A percentile compares a stretch with the other conserved stretches of the same genome.
phyloP scores from a whole-genome alignment of 805 yeast genomes.

The Lachancea sp. region DNA sequence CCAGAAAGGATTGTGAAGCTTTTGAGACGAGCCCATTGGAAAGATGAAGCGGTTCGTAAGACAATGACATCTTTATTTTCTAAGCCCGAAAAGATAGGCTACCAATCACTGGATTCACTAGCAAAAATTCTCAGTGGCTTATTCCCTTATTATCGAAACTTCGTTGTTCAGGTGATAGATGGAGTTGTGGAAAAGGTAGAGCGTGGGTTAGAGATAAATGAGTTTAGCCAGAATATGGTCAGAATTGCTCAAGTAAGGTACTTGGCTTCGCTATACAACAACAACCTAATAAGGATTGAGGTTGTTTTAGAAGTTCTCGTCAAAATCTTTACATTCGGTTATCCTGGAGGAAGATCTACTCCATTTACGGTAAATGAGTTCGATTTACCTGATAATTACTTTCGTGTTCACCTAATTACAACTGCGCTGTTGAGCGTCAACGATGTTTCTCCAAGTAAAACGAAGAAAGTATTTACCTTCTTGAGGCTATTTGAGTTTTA shows the following conservation, averaged over 20 bases:
- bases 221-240: constrained; percentile 50
- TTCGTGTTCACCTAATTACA: constrained; percentile 55
- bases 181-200: constrained; percentile 55
- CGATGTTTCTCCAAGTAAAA: constrained; percentile 16
- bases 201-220: constrained; percentile 59
- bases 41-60: constrained; percentile 31
- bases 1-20: constrained; percentile 33
- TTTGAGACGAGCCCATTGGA: constrained; percentile 43
- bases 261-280: constrained; percentile 51
- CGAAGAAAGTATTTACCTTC: constrained; percentile 35
- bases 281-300: constrained; percentile 40
- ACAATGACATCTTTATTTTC: constrained; percentile 41
- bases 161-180: constrained; percentile 50
- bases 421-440: constrained; percentile 36
- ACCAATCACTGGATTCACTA: constrained; percentile 46
- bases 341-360: constrained; percentile 51
- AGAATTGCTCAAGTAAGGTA: constrained; percentile 58
- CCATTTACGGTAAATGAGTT: constrained; percentile 36
- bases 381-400: constrained; percentile 67
- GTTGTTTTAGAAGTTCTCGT: constrained; percentile 48
- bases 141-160: constrained; percentile 32
- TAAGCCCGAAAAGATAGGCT: constrained; percentile 55
- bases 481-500: constrained; percentile 67
- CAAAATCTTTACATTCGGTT: constrained; percentile 58
- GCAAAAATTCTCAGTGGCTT: constrained; percentile 42